A percentile compares a stretch with the other conserved stretches of the same genome.
Conservation (phyloP, 371 early-diverging fungal species). For the Saksenaea oblongispora region DNA sequence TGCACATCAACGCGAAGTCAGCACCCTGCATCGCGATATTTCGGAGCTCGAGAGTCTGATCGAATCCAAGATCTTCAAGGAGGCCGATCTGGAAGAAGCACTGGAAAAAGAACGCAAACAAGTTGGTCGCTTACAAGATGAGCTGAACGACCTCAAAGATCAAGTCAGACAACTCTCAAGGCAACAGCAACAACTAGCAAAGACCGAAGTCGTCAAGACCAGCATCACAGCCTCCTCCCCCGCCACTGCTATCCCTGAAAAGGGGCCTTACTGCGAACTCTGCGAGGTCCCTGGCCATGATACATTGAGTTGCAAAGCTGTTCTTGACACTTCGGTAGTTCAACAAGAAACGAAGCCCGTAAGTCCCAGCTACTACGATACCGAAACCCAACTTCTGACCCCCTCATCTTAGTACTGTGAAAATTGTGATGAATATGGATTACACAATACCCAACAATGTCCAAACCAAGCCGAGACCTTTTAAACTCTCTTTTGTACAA, state of each 20-base stretch:
- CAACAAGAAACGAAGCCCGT: slow-evolving; percentile 12
- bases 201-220: background rate
- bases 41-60: slow-evolving; percentile 70
- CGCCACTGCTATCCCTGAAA: slow-evolving; percentile 12
- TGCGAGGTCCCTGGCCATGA: slow-evolving; percentile 72
- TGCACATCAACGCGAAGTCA: slow-evolving; percentile 60
- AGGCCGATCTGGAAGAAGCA: slow-evolving; percentile 74
- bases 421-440: slow-evolving; percentile 69
- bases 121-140: slow-evolving; percentile 51
- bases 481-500: slow-evolving; percentile 23
- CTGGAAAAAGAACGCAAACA: slow-evolving; percentile 55
- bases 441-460: slow-evolving; percentile 68
- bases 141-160: slow-evolving; percentile 50
- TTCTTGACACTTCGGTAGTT: slow-evolving; percentile 9
- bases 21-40: slow-evolving; percentile 64
- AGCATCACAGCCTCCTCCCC: slow-evolving; percentile 12
- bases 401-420: slow-evolving; percentile 58
- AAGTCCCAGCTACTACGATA: background rate
- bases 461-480: slow-evolving; percentile 69
- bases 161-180: slow-evolving; percentile 25
- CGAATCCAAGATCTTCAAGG: slow-evolving; percentile 77
- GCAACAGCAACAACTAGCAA: slow-evolving; percentile 8
- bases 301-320: slow-evolving; percentile 64
- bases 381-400: background rate
- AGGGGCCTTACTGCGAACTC: slow-evolving; percentile 59